These are phyloP conservation scores for Ogataea neopini DNA, from an alignment of 805 yeast species.

Conservation along the genomic window DNA sequence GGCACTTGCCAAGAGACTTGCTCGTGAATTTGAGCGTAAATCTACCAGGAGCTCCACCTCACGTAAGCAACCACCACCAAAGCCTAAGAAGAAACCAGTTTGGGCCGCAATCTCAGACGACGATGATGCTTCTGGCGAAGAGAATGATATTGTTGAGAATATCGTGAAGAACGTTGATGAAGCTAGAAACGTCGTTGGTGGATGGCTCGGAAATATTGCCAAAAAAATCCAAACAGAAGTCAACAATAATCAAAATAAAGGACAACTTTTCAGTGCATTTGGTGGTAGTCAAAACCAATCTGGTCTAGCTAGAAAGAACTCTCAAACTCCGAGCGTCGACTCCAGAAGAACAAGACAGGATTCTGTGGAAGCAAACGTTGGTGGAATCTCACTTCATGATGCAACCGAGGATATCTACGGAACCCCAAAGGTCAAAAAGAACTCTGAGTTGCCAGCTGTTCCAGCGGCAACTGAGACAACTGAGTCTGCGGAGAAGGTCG, in stretches of 20 bases:
- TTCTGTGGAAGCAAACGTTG: conserved; percentile 29
- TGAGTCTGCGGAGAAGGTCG: not conserved
- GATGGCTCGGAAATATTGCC: conserved; percentile 74
- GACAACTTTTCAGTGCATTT: conserved; percentile 35
- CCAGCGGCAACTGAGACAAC: not conserved
- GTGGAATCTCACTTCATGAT: conserved; percentile 27
- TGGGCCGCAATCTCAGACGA: conserved; percentile 23
- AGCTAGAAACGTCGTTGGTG: conserved; percentile 70
- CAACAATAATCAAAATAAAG: conserved; percentile 26
- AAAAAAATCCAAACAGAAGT: conserved; percentile 41
- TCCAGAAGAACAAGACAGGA: conserved; percentile 17
- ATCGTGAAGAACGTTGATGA: conserved; percentile 78
- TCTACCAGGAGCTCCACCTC: conserved; percentile 6
- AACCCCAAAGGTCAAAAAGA: conserved; percentile 25
- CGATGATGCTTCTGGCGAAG: conserved; percentile 38
- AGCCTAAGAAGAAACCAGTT: conserved; percentile 31
- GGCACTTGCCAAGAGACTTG: conserved; percentile 75
- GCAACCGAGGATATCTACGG: conserved; percentile 25
- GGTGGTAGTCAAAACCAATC: conserved; percentile 19
- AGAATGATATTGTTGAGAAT: conserved; percentile 54
- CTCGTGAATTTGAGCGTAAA: conserved; percentile 53
- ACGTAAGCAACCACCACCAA: conserved; percentile 20
- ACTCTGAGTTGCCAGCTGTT: conserved; percentile 14
- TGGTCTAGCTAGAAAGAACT: not conserved
- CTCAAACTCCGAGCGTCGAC: conserved; percentile 5